Conservation (phyloP, 495 filamentous ascomycete genomes). For the Zalerion maritima region DNA sequence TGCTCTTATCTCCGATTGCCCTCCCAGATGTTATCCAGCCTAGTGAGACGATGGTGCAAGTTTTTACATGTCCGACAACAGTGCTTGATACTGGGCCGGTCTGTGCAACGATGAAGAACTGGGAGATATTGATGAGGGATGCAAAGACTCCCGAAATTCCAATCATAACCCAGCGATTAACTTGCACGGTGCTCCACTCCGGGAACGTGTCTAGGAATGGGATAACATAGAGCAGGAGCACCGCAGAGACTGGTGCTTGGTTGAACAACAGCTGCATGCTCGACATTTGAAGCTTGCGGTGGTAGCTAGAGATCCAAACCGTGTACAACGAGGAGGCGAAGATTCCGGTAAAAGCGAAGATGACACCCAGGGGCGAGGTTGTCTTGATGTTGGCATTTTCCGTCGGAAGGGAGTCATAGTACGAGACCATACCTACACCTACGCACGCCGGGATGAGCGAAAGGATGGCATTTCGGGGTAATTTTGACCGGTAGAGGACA, state of each 20-base stretch:
- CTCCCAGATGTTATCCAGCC: conserved; percentile 40
- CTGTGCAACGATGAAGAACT: conserved; percentile 60
- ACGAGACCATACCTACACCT: conserved; percentile 55
- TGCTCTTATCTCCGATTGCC: conserved; percentile 33
- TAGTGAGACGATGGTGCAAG: conserved; percentile 42
- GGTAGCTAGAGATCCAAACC: conserved; percentile 52
- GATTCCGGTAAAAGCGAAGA: conserved; percentile 50
- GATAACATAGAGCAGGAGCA: conserved; percentile 49
- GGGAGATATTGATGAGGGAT: conserved; percentile 54
- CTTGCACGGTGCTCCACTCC: conserved; percentile 30
- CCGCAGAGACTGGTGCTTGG: conserved; percentile 50
- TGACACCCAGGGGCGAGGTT: conserved; percentile 40
- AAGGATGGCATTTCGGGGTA: conserved; percentile 38
- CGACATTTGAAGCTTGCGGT: conserved; percentile 49
- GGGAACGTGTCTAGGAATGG: conserved; percentile 52
- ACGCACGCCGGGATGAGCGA: conserved; percentile 50
- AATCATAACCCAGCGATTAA: conserved; percentile 39
- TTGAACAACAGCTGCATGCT: conserved; percentile 63
- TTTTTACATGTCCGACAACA: conserved; percentile 55
- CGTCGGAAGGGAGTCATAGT: conserved; percentile 49
- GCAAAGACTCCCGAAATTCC: conserved; percentile 46
- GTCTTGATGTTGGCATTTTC: conserved; percentile 30
- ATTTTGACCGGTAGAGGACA: conserved; percentile 43
- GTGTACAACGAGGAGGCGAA: conserved; percentile 55
- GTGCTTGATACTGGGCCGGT: conserved; percentile 57